Percentiles rank a stretch among this genome's conserved stretches.
These are phyloP conservation scores for Emiliania huxleyi DNA, from an alignment of 78 protist genomes.

Conservation along the genomic window DNA sequence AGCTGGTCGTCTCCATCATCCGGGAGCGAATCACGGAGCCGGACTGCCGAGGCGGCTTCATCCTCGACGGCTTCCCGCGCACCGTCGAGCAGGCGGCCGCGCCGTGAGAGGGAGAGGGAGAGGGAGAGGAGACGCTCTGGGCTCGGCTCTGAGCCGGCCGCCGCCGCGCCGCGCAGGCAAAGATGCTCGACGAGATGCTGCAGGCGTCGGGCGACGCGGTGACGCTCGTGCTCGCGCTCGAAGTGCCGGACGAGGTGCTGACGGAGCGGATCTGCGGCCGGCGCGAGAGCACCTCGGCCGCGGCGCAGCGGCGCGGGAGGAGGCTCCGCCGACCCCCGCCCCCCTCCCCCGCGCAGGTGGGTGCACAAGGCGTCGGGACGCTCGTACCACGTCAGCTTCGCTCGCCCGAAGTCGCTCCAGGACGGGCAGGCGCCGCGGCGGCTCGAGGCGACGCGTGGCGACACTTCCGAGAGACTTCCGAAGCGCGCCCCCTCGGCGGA, in stretches of 20 bases:
- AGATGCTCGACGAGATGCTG: neutral
- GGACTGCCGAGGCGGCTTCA: constrained; percentile 73
- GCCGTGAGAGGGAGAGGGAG: constrained; percentile 73
- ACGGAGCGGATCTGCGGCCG: constrained; percentile 85
- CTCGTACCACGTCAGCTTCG: constrained; percentile 76
- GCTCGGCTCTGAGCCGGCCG: neutral
- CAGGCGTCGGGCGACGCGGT: neutral
- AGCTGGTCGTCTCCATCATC: neutral
- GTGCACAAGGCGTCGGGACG: constrained; percentile 83
- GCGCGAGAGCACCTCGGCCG: too few relatives aligned
- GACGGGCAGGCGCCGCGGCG: neutral
- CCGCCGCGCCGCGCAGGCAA: neutral
- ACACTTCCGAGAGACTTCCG: neutral
- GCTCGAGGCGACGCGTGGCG: too few relatives aligned
- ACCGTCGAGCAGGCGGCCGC: constrained; percentile 88
- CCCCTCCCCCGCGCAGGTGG: too few relatives aligned
- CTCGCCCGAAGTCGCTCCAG: constrained; percentile 64
- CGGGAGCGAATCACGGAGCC: neutral
- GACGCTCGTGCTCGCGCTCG: neutral
- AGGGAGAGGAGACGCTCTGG: neutral
- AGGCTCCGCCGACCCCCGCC: too few relatives aligned
- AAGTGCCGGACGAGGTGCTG: constrained; percentile 68
- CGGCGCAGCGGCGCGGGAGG: too few relatives aligned
- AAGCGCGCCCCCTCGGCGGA: neutral
- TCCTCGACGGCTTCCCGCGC: constrained; percentile 96